phyloP scores from a whole-genome alignment of 1,139 yeast genomes.

The Cylindricascospora bacillispora region DNA sequence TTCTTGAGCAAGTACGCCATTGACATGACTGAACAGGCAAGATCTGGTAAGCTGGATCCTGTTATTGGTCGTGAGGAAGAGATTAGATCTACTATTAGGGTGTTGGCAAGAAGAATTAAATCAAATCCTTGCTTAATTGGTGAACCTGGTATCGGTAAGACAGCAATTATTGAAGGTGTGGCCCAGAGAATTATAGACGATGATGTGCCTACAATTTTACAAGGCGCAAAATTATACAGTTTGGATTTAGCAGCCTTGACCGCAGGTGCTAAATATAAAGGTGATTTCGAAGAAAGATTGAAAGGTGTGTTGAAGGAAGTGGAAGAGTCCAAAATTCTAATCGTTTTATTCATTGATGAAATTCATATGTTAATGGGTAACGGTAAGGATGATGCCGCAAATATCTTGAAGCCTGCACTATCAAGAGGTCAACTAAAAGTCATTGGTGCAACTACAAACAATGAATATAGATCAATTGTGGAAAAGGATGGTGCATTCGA shows the following conservation, averaged over 20 bases:
- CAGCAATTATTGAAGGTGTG: conserved; percentile 95
- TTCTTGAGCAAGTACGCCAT: conserved; percentile 81
- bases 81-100: conserved; percentile 87
- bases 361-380: conserved; percentile 99
- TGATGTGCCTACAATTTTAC: conserved; percentile 83
- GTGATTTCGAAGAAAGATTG: conserved; percentile 95
- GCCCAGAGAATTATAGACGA: conserved; percentile 94
- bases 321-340: conserved; percentile 75
- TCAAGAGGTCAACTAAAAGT: conserved; percentile 95
- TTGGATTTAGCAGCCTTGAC: conserved; percentile 90
- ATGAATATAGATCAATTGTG: conserved; percentile 83
- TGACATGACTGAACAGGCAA: conserved; percentile 85
- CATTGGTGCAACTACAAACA: conserved; percentile 95
- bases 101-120: conserved; percentile 87
- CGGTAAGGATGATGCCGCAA: conserved; percentile 89
- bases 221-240: conserved; percentile 69
- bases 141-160: conserved; percentile 99
- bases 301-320: conserved; percentile 93
- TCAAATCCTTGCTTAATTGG: conserved; percentile 95
- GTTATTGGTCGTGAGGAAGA: conserved; percentile 99
- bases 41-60: conserved; percentile 92
- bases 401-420: conserved; percentile 88
- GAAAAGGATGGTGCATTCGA: conserved; percentile 98
- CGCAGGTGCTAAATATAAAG: conserved; percentile 98
- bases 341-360: conserved; percentile 86